Conservation (phyloP, 352 stramenopile species). For the Phytophthora sp. region DNA sequence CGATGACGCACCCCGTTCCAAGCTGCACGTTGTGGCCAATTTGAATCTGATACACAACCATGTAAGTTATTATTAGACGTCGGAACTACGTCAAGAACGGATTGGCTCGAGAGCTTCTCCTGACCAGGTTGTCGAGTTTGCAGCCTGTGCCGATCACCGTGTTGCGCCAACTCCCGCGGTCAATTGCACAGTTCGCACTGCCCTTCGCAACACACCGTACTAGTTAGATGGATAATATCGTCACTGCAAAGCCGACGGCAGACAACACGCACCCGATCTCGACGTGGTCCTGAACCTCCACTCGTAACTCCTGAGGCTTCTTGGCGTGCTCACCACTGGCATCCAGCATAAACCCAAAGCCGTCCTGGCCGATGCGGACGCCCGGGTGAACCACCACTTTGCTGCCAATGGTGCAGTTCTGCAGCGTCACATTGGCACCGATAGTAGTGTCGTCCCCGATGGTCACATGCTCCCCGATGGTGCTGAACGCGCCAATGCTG, state of each 20-base stretch:
- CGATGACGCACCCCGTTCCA: constrained; percentile 72
- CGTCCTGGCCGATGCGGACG: constrained; percentile 77
- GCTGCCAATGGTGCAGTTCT: constrained; percentile 71
- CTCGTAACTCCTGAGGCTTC: constrained; percentile 80
- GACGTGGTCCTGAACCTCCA: constrained; percentile 82
- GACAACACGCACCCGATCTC: constrained; percentile 69
- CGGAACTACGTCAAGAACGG: not conserved
- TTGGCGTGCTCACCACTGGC: constrained; percentile 67
- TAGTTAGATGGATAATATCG: not conserved
- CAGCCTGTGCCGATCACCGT: constrained; percentile 72
- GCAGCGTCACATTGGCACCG: constrained; percentile 60
- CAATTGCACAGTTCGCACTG: constrained; percentile 82
- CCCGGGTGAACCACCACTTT: constrained; percentile 78
- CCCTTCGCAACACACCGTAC: constrained; percentile 3
- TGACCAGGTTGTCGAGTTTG: constrained; percentile 87
- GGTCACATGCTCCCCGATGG: constrained; percentile 62
- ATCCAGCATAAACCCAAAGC: constrained; percentile 83
- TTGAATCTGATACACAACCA: constrained; percentile 62
- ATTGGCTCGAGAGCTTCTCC: not conserved
- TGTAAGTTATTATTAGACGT: constrained; percentile 6
- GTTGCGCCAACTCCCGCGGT: constrained; percentile 87
- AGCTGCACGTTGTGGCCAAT: constrained; percentile 89
- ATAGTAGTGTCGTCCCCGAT: constrained; percentile 62
- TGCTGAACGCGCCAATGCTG: constrained; percentile 60
- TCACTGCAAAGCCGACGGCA: not conserved